phyloP scores from a whole-genome alignment of 371 early-diverging fungal genomes.

The Choanephora cucurbitarum region DNA sequence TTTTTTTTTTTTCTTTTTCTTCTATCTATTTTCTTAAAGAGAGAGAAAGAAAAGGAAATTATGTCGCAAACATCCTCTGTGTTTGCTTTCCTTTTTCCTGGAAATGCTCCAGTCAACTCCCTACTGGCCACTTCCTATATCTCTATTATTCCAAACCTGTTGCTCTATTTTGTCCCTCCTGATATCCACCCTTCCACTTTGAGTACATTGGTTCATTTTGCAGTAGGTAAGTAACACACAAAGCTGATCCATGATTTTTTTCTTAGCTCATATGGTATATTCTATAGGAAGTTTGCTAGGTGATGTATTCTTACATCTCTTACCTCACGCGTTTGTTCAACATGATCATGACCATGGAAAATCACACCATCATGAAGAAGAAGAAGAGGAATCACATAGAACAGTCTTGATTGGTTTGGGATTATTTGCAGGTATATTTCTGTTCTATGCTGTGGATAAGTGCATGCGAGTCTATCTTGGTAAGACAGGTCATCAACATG shows the following conservation, averaged over 20 bases:
- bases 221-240: conserved; percentile 56
- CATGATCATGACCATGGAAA: conserved; percentile 25
- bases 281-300: conserved; percentile 71
- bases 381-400: conserved; percentile 36
- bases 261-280: too few relatives aligned
- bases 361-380: conserved; percentile 37
- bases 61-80: conserved; percentile 9
- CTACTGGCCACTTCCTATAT: conserved; percentile 82
- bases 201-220: conserved; percentile 80
- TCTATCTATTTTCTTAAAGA: background rate
- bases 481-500: conserved; percentile 57
- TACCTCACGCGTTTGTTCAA: conserved; percentile 73
- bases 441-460: conserved; percentile 81
- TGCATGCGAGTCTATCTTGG: conserved; percentile 74
- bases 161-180: conserved; percentile 81
- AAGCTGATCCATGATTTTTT: background rate
- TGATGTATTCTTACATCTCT: conserved; percentile 85
- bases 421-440: conserved; percentile 73
- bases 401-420: conserved; percentile 73
- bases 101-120: conserved; percentile 68
- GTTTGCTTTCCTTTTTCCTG: conserved; percentile 52
- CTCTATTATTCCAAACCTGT: conserved; percentile 80
- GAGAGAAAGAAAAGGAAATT: background rate
- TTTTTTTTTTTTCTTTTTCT: conserved; percentile 2
- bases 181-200: conserved; percentile 70